Evolutionary conservation across 106 monocot genomes (phyloP).

Genomic region (Chionographis japonica): DNA sequence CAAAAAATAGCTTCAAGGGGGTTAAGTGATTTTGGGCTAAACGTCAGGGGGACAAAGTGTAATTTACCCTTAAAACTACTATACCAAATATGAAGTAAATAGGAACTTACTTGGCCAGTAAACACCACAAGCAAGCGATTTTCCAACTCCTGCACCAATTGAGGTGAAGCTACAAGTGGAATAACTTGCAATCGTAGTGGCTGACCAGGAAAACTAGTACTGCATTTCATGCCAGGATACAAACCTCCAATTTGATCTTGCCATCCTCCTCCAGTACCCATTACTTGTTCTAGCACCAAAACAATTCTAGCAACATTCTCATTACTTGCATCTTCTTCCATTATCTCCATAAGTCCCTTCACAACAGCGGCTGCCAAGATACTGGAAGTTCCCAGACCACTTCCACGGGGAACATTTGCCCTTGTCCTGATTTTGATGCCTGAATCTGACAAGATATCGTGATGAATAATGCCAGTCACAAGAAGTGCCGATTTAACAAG

Average conservation of each 20-base stretch:
- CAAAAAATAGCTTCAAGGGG: too few species aligned
- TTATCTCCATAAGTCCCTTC: constrained; percentile 78
- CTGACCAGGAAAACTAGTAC: constrained; percentile 76
- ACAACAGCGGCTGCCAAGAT: constrained; percentile 95
- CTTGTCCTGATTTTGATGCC: constrained; percentile 75
- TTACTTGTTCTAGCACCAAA: constrained; percentile 80
- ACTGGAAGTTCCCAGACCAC: constrained; percentile 95
- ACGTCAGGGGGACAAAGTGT: neutral
- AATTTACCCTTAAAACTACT: neutral
- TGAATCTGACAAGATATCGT: constrained; percentile 27
- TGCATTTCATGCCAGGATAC: constrained; percentile 90
- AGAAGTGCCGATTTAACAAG: constrained; percentile 89
- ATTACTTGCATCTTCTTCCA: constrained; percentile 81
- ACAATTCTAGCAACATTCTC: constrained; percentile 91
- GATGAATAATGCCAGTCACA: constrained; percentile 53
- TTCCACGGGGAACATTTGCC: constrained; percentile 88
- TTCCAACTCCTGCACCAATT: constrained; percentile 58
- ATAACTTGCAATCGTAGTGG: constrained; percentile 70
- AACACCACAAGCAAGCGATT: constrained; percentile 84
- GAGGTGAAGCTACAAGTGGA: constrained; percentile 52
- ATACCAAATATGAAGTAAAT: neutral
- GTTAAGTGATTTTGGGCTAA: too few species aligned
- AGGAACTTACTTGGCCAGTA: constrained; percentile 72
- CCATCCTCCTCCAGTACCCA: constrained; percentile 99
- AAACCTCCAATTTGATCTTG: constrained; percentile 98